Conservation (phyloP, 23 red algal species). For the Chondrus crispus region DNA sequence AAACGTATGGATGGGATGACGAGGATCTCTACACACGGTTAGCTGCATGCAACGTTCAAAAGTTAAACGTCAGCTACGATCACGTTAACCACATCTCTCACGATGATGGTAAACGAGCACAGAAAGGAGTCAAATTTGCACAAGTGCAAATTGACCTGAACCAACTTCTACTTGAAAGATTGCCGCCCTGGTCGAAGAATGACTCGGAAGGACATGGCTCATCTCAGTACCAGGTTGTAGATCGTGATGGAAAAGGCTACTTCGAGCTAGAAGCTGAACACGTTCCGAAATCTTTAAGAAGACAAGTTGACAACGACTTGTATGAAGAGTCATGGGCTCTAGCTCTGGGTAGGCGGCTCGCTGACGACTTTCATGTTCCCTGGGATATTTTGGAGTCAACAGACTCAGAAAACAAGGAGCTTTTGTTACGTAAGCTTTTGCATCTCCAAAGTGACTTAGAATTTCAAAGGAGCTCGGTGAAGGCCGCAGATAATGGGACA, state of each 20-base stretch:
- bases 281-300: constrained; percentile 32
- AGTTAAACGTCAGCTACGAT: constrained; percentile 62
- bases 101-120: constrained; percentile 52
- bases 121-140: constrained; percentile 70
- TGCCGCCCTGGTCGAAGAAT: constrained; percentile 40
- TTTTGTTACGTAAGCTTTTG: constrained; percentile 48
- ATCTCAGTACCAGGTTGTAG: constrained; percentile 22
- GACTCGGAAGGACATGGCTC: not conserved
- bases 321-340: constrained; percentile 68
- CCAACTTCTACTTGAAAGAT: constrained; percentile 55
- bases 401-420: constrained; percentile 43
- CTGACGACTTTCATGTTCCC: constrained; percentile 64
- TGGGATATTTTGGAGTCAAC: constrained; percentile 74
- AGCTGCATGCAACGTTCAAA: constrained; percentile 11
- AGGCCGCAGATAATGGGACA: not conserved
- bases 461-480: not conserved
- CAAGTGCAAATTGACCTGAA: constrained; percentile 83
- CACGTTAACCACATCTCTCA: constrained; percentile 67
- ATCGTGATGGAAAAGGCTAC: constrained; percentile 16
- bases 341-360: constrained; percentile 66
- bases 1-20: constrained; percentile 87
- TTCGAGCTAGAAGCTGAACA: constrained; percentile 23
- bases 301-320: constrained; percentile 24
- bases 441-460: constrained; percentile 42
- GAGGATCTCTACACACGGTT: constrained; percentile 77